phyloP scores from a whole-genome alignment of 2,329 filamentous ascomycete genomes.

The Pyrenochaeta sp. region DNA sequence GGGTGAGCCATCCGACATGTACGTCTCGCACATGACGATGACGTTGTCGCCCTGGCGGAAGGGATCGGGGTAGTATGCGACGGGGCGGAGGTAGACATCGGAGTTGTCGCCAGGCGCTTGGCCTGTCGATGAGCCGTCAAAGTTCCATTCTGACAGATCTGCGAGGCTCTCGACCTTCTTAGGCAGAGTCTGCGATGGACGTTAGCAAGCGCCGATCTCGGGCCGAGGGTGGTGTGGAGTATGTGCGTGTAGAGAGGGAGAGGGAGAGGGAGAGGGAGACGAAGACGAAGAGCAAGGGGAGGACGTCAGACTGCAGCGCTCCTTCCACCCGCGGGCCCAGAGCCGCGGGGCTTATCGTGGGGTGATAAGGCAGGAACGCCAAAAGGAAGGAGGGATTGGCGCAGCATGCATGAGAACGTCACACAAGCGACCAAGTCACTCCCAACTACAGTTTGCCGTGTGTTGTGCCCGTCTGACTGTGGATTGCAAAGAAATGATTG shows the following conservation, averaged over 20 bases:
- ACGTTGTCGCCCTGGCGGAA: constrained; percentile 92
- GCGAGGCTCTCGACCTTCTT: constrained; percentile 66
- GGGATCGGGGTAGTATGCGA: constrained; percentile 88
- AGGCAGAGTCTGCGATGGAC: constrained; percentile 65
- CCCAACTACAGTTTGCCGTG: constrained; percentile 12
- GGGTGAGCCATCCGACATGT: constrained; percentile 90
- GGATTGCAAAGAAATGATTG: constrained; percentile 9
- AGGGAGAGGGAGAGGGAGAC: too few species aligned
- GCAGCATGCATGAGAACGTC: constrained; percentile 26
- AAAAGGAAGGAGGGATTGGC: constrained; percentile 28
- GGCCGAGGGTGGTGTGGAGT: background rate
- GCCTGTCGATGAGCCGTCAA: constrained; percentile 87
- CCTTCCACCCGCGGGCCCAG: constrained; percentile 15
- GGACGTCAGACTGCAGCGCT: constrained; percentile 16
- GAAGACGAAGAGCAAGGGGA: too few species aligned
- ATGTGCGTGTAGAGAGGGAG: too few species aligned
- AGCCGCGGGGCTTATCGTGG: constrained; percentile 41
- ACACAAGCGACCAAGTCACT: constrained; percentile 22
- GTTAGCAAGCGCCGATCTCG: constrained; percentile 26
- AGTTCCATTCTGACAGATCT: constrained; percentile 81
- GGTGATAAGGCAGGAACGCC: constrained; percentile 41
- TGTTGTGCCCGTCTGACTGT: constrained; percentile 12
- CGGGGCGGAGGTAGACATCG: constrained; percentile 93
- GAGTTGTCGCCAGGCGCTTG: constrained; percentile 96
- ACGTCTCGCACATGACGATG: constrained; percentile 93